Evolutionary conservation across 202 grass and related monocot genomes (phyloP), one percentile per base, ranked within the genome.

Genomic region (Carex sylvatica): DNA sequence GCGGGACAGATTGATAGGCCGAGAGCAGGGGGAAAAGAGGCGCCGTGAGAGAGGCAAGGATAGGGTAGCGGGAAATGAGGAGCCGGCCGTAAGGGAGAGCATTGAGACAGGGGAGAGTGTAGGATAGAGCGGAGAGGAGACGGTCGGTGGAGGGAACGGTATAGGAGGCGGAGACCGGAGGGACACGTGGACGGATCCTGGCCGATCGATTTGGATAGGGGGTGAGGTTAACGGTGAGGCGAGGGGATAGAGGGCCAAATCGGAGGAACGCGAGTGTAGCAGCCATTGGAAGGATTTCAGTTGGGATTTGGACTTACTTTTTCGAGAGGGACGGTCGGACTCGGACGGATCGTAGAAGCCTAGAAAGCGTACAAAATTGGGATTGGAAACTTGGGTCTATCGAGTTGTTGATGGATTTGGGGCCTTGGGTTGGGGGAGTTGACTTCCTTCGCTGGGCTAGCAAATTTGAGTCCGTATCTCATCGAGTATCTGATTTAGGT

Each of bases 41-140:
- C n/a, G 84, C 76, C 47, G 56, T 36, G 74, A 80, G 68, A 20
- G 84, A 62, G 16, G 84, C 81, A 20, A 65, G 16, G 28, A 65
- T 13, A 18, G 83, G 64, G 20, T 47, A 78, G 65, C 88, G 84
- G 33, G 84, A n/a, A 60, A 78, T 53, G 58, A 90, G 84, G 81
- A 87, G 61, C 15, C 81, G 65, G 14, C 74, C 65, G 74, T 87
- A 87, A 70, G 83, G 88, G 58, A 90, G 74, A 44, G 84, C 84
- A 31, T 84, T 86, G 38, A 86, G 16, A 35, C 86, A 80, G 22
- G 88, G 88, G 56, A 90, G 84, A 40, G 67, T 66, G 81, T 90
- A 90, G 65, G 88, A 84, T 20, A 81, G 14, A 62, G 31, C 62
- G 47, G 88, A 83, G 75, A 90, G 1, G 42, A 84, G 42, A 70